phyloP scores from a whole-genome alignment of 768 basidiomycete genomes.

The Aureoboletus auriporus region DNA sequence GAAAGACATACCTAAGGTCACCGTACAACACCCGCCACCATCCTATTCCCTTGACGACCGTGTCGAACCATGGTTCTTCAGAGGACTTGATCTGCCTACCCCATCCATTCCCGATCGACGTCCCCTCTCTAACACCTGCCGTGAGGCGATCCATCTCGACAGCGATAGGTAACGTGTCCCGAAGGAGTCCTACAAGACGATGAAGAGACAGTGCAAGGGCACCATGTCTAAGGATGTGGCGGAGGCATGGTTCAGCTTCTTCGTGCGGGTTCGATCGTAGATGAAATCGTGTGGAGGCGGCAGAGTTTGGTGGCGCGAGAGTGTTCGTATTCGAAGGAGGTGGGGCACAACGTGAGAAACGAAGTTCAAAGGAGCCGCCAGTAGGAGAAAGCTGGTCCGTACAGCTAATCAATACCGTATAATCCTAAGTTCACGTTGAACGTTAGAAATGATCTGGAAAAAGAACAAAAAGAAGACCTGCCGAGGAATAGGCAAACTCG shows the following conservation, averaged over 20 bases:
- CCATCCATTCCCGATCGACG: constrained; percentile 1
- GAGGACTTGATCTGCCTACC: constrained; percentile 12
- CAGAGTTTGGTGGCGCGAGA: constrained; percentile 23
- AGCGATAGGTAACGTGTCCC: constrained; percentile 76
- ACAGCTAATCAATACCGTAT: constrained; percentile 74
- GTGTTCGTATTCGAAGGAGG: constrained; percentile 12
- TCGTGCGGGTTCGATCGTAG: constrained; percentile 66
- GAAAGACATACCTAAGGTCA: constrained; percentile 44
- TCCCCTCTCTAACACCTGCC: constrained; percentile 34
- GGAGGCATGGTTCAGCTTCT: constrained; percentile 72
- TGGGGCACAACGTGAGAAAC: constrained; percentile 53
- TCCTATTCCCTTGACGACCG: constrained; percentile 74
- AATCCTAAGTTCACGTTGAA: constrained; percentile 44
- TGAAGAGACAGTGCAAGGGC: constrained; percentile 62
- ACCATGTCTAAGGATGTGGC: constrained; percentile 66
- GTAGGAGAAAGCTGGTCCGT: constrained; percentile 67
- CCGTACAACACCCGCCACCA: constrained; percentile 79
- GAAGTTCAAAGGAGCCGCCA: constrained; percentile 69
- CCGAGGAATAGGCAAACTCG: constrained; percentile 78
- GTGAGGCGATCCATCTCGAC: constrained; percentile 56
- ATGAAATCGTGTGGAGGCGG: constrained; percentile 28
- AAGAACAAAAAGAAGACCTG: constrained; percentile 23
- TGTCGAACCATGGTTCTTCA: constrained; percentile 44
- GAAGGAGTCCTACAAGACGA: constrained; percentile 61
- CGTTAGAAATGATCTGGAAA: background rate